Evolutionary conservation across 257 asterid genomes (phyloP).

Genomic region (Coffea canephora): DNA sequence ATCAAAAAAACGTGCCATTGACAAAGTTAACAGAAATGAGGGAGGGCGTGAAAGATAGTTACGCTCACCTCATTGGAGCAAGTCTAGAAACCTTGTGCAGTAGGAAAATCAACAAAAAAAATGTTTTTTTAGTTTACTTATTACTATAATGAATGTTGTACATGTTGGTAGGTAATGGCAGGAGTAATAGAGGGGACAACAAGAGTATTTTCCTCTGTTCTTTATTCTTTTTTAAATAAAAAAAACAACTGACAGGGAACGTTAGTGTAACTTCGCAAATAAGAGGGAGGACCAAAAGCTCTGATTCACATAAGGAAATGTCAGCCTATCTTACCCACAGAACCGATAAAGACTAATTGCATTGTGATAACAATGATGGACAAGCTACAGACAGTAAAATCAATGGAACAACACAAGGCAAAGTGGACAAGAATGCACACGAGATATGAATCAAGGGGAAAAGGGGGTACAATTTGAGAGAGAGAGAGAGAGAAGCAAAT

Average conservation of each 20-base stretch:
- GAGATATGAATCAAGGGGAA: slow-evolving; percentile 2
- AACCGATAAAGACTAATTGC: neutral
- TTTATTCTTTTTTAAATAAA: too few relatives aligned
- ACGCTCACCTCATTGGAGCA: neutral
- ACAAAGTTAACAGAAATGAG: neutral
- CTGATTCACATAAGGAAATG: neutral
- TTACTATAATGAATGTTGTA: neutral
- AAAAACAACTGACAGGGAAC: neutral
- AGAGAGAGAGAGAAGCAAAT: neutral
- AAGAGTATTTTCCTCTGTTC: neutral
- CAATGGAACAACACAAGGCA: neutral
- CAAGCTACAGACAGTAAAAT: neutral
- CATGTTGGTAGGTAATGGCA: neutral
- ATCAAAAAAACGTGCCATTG: neutral
- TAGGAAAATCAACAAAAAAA: neutral
- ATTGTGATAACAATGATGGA: neutral
- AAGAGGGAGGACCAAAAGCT: neutral
- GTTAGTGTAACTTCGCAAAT: neutral
- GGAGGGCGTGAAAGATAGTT: neutral
- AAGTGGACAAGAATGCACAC: neutral
- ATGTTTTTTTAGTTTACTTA: neutral
- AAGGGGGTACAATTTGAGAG: neutral
- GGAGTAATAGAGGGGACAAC: neutral
- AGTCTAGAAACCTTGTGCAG: neutral
- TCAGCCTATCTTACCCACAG: neutral